A percentile compares a stretch with the other conserved stretches of the same genome.
phyloP scores from a whole-genome alignment of 352 stramenopile genomes.

The Pythium aristosporum region DNA sequence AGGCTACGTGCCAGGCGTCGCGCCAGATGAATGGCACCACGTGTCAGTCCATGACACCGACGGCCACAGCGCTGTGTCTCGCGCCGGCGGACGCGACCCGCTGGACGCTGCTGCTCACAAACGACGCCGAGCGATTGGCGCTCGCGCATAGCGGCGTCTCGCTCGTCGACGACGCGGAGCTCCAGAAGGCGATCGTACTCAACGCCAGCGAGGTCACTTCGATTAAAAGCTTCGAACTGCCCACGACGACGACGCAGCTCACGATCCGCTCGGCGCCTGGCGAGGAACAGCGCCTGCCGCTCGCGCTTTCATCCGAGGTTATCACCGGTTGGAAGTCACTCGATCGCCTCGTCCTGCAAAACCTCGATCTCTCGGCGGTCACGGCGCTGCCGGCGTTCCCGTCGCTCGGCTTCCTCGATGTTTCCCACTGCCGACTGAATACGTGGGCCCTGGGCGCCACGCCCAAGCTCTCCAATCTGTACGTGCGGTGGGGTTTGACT shows the following conservation, averaged over 20 bases:
- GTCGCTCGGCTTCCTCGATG: slow-evolving; percentile 19
- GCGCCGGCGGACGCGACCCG: slow-evolving; percentile 5
- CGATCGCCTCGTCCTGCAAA: slow-evolving; percentile 12
- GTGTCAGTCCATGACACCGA: slow-evolving; percentile 4
- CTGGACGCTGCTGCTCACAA: slow-evolving; percentile 19
- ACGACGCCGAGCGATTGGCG: slow-evolving; percentile 13
- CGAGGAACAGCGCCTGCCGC: not conserved
- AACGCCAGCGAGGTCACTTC: slow-evolving; percentile 19
- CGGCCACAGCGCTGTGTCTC: slow-evolving; percentile 15
- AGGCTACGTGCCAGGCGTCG: slow-evolving; percentile 10
- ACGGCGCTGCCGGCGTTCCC: slow-evolving; percentile 9
- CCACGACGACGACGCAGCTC: slow-evolving; percentile 7
- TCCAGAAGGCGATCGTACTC: slow-evolving; percentile 15
- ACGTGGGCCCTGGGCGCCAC: slow-evolving; percentile 12
- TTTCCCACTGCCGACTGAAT: slow-evolving; percentile 8
- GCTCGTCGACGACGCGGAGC: slow-evolving; percentile 1
- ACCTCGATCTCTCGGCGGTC: slow-evolving; percentile 20
- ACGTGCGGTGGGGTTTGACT: not conserved
- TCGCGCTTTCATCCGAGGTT: slow-evolving; percentile 5
- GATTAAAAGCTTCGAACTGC: slow-evolving; percentile 19
- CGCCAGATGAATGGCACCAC: slow-evolving; percentile 10
- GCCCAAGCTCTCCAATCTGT: slow-evolving; percentile 23
- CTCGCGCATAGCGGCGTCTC: slow-evolving; percentile 4
- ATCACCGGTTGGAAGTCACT: slow-evolving; percentile 19
- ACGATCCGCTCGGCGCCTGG: slow-evolving; percentile 5